phyloP scores from a whole-genome alignment of 345 rosid species.

The Raphanus sativus region DNA sequence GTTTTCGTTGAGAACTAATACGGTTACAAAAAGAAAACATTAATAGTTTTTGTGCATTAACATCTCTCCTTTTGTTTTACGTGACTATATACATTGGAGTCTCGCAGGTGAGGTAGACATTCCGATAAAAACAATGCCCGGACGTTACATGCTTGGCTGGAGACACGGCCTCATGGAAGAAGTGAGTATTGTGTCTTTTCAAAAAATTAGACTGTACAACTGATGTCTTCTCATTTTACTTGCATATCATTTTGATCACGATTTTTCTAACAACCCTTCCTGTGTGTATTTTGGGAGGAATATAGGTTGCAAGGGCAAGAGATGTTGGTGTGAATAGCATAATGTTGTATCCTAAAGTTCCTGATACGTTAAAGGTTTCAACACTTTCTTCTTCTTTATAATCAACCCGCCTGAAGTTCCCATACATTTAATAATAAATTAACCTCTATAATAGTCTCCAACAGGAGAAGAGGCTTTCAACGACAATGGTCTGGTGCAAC shows the following conservation, averaged over 20 bases:
- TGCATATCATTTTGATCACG: not conserved
- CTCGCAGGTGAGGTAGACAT: slow-evolving; percentile 77
- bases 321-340: slow-evolving; percentile 90
- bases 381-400: not conserved
- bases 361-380: slow-evolving; percentile 75
- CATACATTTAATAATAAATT: not conserved
- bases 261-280: not conserved
- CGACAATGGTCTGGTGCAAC: slow-evolving; percentile 83
- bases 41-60: not conserved
- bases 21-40: not conserved
- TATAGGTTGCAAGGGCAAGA: slow-evolving; percentile 78
- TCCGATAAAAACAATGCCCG: slow-evolving; percentile 94
- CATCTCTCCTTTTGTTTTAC: not conserved
- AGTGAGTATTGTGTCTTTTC: slow-evolving; percentile 42
- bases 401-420: not conserved
- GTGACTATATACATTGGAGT: too few species aligned
- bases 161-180: slow-evolving; percentile 83
- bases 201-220: not conserved
- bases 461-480: slow-evolving; percentile 89
- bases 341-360: slow-evolving; percentile 90
- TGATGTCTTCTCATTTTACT: not conserved
- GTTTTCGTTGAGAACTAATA: not conserved
- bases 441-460: slow-evolving; percentile 48
- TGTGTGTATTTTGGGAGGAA: not conserved
- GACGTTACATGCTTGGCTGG: slow-evolving; percentile 94